These are phyloP conservation scores for Penicillium pulvis DNA, from an alignment of 495 filamentous ascomycete species.

Conservation along the genomic window DNA sequence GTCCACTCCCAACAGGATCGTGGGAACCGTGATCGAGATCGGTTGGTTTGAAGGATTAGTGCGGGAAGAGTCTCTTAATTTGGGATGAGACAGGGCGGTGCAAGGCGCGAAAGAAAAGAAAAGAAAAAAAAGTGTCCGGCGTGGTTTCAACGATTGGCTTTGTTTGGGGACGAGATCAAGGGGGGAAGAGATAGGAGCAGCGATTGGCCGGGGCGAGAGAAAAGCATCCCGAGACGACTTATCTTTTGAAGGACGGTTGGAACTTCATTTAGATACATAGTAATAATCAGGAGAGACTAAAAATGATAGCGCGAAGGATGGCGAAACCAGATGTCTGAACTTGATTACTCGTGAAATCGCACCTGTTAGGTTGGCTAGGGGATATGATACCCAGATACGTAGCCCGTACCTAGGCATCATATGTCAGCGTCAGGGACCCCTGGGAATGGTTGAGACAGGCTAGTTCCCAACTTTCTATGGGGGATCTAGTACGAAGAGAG, in stretches of 20 bases:
- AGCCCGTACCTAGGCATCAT: constrained; percentile 29
- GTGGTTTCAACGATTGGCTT: constrained; percentile 15
- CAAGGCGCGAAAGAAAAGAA: background rate
- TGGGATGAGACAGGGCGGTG: no score
- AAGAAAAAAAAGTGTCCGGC: background rate
- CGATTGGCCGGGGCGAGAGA: constrained; percentile 14
- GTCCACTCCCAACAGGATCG: constrained; percentile 19
- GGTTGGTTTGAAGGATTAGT: background rate
- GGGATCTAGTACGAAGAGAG: constrained; percentile 9
- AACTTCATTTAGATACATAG: background rate
- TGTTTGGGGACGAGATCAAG: constrained; percentile 13
- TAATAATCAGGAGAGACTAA: background rate
- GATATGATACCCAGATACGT: background rate
- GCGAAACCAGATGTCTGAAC: constrained; percentile 21
- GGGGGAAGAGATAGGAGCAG: constrained; percentile 2
- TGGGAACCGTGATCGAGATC: constrained; percentile 8
- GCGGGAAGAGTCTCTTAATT: background rate
- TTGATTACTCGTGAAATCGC: constrained; percentile 19
- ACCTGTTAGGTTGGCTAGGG: background rate
- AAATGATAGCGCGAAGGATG: background rate
- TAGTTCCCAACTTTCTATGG: background rate
- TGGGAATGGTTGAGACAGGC: constrained; percentile 1
- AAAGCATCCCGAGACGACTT: no score
- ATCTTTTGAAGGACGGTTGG: background rate
- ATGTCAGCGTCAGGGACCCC: constrained; percentile 18